Conservation (phyloP, 805 yeast species). For the Metschnikowia peoriensis region DNA sequence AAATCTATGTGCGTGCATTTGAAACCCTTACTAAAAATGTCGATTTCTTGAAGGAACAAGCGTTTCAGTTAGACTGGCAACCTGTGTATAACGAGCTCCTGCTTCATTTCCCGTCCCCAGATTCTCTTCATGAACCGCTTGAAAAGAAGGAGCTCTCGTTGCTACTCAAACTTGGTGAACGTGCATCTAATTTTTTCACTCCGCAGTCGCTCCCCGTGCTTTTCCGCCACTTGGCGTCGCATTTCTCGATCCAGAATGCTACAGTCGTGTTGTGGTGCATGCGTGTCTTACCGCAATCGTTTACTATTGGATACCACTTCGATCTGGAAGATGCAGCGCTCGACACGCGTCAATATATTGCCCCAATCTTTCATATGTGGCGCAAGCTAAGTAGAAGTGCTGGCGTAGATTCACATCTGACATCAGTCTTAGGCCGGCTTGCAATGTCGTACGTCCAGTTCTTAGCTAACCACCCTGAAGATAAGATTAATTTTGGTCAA, state of each 20-base stretch:
- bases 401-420: constrained; percentile 60
- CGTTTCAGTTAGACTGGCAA: constrained; percentile 51
- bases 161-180: constrained; percentile 50
- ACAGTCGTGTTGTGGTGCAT: constrained; percentile 51
- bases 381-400: constrained; percentile 46
- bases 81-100: constrained; percentile 39
- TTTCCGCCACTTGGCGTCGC: constrained; percentile 50
- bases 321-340: constrained; percentile 22
- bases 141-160: constrained; percentile 51
- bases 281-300: constrained; percentile 50
- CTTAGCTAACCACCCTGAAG: constrained; percentile 21
- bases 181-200: constrained; percentile 55
- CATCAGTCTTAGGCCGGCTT: constrained; percentile 62
- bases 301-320: constrained; percentile 21
- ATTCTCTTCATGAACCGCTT: constrained; percentile 43
- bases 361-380: constrained; percentile 76
- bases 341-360: constrained; percentile 55
- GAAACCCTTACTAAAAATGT: constrained; percentile 51
- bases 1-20: constrained; percentile 61
- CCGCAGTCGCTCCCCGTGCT: constrained; percentile 47
- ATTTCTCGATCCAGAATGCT: constrained; percentile 54
- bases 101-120: constrained; percentile 32
- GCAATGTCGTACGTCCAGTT: constrained; percentile 47
- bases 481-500: constrained; percentile 32
- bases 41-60: constrained; percentile 35